Percentiles rank a stretch among this genome's conserved stretches.
Conservation (phyloP, 176 grass and related monocot species). For the Musa acuminata region DNA sequence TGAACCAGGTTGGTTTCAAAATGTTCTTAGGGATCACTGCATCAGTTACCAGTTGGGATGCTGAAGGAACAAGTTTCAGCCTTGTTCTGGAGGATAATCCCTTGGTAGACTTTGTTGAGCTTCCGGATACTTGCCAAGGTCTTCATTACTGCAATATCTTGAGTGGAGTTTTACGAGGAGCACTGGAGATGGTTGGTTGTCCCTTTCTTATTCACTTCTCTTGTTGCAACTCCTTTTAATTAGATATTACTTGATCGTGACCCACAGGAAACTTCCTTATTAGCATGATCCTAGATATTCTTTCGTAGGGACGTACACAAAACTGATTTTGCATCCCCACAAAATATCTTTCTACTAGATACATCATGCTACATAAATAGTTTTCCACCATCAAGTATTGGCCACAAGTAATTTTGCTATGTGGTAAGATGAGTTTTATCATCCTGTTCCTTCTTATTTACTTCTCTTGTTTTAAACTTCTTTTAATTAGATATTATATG, state of each 20-base stretch:
- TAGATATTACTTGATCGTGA: background rate
- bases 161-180: slow-evolving; percentile 87
- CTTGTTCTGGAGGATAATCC: slow-evolving; percentile 96
- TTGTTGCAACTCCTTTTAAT: background rate
- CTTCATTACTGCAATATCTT: slow-evolving; percentile 89
- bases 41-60: slow-evolving; percentile 88
- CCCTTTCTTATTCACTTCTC: background rate
- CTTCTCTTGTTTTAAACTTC: no score
- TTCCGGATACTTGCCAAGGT: slow-evolving; percentile 92
- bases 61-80: slow-evolving; percentile 85
- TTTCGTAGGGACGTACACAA: no score
- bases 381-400: no score
- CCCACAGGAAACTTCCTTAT: background rate
- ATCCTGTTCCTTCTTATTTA: no score
- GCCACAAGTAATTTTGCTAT: no score
- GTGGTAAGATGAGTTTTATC: no score
- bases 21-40: slow-evolving; percentile 97
- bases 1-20: slow-evolving; percentile 83
- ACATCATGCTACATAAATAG: no score
- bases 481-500: no score
- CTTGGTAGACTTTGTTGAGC: slow-evolving; percentile 96
- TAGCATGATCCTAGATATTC: background rate
- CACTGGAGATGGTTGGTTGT: slow-evolving; percentile 79
- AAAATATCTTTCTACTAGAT: no score
- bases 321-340: no score